Conservation (phyloP, 2,329 filamentous ascomycete genomes). For the Epichloe scottii region DNA sequence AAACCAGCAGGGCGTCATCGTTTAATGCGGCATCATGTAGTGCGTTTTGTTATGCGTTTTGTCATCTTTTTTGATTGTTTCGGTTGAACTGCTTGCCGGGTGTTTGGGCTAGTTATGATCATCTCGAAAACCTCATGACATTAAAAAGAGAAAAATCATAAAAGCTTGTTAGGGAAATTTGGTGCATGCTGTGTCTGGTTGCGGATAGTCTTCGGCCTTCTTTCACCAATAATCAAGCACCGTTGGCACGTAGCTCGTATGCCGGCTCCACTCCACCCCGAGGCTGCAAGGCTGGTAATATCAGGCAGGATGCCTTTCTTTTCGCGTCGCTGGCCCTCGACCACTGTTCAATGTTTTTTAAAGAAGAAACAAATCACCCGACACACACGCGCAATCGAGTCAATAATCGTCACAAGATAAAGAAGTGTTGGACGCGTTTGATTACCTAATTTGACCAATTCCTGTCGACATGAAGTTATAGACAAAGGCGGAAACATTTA, state of each 20-base stretch:
- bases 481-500: neutral
- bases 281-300: conserved; percentile 7
- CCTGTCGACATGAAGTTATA: conserved; percentile 5
- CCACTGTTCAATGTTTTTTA: neutral
- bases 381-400: neutral
- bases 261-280: neutral
- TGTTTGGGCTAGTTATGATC: neutral
- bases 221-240: too few relatives aligned
- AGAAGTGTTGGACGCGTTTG: neutral
- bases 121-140: too few relatives aligned
- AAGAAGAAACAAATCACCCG: neutral
- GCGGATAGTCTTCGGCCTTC: too few relatives aligned
- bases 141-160: too few relatives aligned
- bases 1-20: too few relatives aligned
- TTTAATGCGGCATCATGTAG: too few relatives aligned
- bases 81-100: neutral
- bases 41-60: too few relatives aligned
- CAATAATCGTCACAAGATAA: neutral
- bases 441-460: neutral
- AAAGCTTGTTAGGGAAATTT: too few relatives aligned
- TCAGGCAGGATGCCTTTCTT: neutral
- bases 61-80: too few relatives aligned
- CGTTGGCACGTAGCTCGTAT: neutral
- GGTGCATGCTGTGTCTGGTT: too few relatives aligned
- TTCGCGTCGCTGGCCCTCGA: conserved; percentile 6